Evolutionary conservation across 805 yeast species (phyloP).

Genomic region (Dipodascus geniculatus): DNA sequence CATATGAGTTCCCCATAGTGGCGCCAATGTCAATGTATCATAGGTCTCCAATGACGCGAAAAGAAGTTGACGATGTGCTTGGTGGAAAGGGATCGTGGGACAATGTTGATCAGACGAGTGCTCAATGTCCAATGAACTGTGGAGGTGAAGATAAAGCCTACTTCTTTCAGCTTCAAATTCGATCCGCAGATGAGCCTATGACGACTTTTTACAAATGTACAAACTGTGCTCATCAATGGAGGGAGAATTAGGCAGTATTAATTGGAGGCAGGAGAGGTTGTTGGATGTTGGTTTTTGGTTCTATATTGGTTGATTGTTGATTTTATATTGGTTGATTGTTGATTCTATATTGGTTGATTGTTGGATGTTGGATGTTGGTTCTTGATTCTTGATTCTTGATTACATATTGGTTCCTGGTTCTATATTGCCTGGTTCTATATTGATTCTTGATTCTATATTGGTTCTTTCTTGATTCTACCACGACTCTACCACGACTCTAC

Average conservation of each 20-base stretch:
- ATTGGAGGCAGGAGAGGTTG: too few relatives aligned
- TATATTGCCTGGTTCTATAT: too few relatives aligned
- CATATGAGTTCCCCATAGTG: constrained; percentile 81
- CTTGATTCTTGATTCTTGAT: too few relatives aligned
- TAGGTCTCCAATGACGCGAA: constrained; percentile 69
- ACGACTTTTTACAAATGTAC: constrained; percentile 95
- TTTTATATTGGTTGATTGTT: too few relatives aligned
- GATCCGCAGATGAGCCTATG: constrained; percentile 99
- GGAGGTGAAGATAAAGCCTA: constrained; percentile 77
- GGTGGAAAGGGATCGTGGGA: constrained; percentile 99
- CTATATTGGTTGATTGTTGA: too few relatives aligned
- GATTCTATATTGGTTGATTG: too few relatives aligned
- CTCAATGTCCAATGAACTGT: constrained; percentile 82
- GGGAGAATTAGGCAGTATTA: constrained; percentile 81
- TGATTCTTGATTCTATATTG: too few relatives aligned
- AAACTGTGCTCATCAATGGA: constrained; percentile 90
- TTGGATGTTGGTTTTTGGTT: too few relatives aligned
- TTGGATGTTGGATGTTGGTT: too few relatives aligned
- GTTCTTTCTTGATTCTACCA: too few relatives aligned
- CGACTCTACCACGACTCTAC: too few relatives aligned
- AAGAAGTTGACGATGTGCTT: constrained; percentile 88
- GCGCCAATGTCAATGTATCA: constrained; percentile 72
- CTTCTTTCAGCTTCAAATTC: constrained; percentile 90
- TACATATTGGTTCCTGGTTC: too few relatives aligned
- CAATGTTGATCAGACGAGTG: constrained; percentile 89